A percentile compares a stretch with the other conserved stretches of the same genome.
phyloP scores from a whole-genome alignment of 495 filamentous ascomycete genomes.

The Aspergillus baeticus region DNA sequence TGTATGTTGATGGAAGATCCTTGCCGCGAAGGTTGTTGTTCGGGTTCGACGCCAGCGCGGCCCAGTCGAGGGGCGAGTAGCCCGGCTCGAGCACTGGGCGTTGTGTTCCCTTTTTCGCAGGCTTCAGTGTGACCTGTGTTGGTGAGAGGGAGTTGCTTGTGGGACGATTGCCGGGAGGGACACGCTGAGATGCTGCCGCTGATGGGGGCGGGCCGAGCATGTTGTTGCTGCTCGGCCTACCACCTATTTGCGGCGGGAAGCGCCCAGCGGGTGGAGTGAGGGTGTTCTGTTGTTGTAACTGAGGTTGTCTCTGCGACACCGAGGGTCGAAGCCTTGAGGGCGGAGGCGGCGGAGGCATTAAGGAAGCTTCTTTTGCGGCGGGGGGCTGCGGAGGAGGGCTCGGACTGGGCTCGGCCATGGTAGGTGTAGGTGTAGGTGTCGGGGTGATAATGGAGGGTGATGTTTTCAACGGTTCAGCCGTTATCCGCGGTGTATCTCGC shows the following conservation, averaged over 20 bases:
- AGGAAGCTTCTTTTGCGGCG: conserved; percentile 21
- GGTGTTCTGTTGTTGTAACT: conserved; percentile 7
- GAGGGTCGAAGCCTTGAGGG: conserved; percentile 25
- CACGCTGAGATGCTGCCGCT: conserved; percentile 33
- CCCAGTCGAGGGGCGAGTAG: conserved; percentile 95
- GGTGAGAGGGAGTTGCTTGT: conserved; percentile 39
- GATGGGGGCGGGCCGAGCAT: conserved; percentile 35
- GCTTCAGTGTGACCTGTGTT: conserved; percentile 24
- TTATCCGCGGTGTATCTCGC: conserved; percentile 6
- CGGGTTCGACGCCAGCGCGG: conserved; percentile 65
- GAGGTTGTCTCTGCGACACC: conserved; percentile 23
- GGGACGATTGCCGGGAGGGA: conserved; percentile 25
- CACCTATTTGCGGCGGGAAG: conserved; percentile 23
- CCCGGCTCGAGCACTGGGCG: conserved; percentile 80
- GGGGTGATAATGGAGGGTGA: neutral
- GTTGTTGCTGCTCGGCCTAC: neutral
- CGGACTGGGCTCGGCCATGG: conserved; percentile 9
- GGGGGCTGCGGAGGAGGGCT: conserved; percentile 19
- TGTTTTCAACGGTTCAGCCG: conserved; percentile 13
- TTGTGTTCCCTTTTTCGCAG: conserved; percentile 40
- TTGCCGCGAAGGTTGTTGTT: conserved; percentile 64
- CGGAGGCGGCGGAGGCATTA: conserved; percentile 39
- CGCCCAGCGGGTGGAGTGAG: conserved; percentile 10
- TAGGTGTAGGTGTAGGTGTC: neutral
- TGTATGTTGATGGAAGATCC: conserved; percentile 49